Conservation (phyloP, 2,329 filamentous ascomycete genomes). For the Penicillium brasilianum region DNA sequence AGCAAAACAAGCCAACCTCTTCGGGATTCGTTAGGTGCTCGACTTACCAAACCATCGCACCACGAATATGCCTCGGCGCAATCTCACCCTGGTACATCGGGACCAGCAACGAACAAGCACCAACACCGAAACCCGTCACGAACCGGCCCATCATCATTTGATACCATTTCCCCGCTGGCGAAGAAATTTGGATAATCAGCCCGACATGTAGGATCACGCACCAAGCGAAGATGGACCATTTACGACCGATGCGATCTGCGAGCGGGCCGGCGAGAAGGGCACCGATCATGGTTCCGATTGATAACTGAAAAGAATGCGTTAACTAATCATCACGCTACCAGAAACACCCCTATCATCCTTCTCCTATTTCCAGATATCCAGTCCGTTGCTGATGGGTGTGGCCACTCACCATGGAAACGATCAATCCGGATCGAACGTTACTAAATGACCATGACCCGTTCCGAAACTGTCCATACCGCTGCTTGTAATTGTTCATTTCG, state of each 20-base stretch:
- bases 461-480: conserved; percentile 44
- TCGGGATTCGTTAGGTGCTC: no score
- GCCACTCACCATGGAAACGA: conserved; percentile 45
- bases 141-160: conserved; percentile 52
- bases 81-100: conserved; percentile 56
- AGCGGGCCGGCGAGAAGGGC: conserved; percentile 48
- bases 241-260: conserved; percentile 50
- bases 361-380: no score
- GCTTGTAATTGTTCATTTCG: conserved; percentile 48
- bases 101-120: conserved; percentile 49
- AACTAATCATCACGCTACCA: no score
- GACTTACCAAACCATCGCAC: conserved; percentile 47
- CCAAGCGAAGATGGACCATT: conserved; percentile 50
- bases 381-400: no score
- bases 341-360: no score
- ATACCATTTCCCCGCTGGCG: conserved; percentile 45
- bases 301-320: conserved; percentile 30
- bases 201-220: conserved; percentile 49
- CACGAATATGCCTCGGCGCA: conserved; percentile 52
- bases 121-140: conserved; percentile 52
- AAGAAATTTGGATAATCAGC: conserved; percentile 50
- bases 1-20: no score
- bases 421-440: conserved; percentile 50
- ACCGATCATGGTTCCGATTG: conserved; percentile 51
- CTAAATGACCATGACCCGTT: conserved; percentile 45